phyloP scores from a whole-genome alignment of 1,284 basidiomycete genomes.

The Schizophyllum commune region DNA sequence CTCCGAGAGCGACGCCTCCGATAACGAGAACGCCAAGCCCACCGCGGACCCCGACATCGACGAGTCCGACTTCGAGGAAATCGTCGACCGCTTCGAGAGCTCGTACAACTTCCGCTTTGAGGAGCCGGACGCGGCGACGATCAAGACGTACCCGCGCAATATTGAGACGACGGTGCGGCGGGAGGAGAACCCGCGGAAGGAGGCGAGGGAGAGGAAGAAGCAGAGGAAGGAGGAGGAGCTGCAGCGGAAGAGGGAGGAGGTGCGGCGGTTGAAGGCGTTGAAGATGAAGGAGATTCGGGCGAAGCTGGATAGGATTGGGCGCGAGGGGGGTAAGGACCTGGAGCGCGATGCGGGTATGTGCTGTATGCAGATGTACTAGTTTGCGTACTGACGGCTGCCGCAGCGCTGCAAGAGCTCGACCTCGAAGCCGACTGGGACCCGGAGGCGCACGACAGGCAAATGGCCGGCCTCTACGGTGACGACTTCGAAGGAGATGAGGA shows the following conservation, averaged over 20 bases:
- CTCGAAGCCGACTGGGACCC: slow-evolving; percentile 83
- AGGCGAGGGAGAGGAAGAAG: slow-evolving; percentile 69
- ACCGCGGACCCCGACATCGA: slow-evolving; percentile 18
- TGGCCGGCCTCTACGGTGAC: slow-evolving; percentile 62
- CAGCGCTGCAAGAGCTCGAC: slow-evolving; percentile 58
- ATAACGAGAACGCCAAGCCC: slow-evolving; percentile 17
- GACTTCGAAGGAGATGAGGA: slow-evolving; percentile 45
- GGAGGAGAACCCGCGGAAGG: slow-evolving; percentile 73
- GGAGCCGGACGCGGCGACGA: slow-evolving; percentile 77
- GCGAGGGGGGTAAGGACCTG: slow-evolving; percentile 50
- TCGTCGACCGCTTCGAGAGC: slow-evolving; percentile 40
- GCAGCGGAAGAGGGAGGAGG: slow-evolving; percentile 69
- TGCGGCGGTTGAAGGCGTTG: slow-evolving; percentile 70
- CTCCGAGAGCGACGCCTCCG: slow-evolving; percentile 18
- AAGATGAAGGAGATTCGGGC: slow-evolving; percentile 80
- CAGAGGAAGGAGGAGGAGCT: slow-evolving; percentile 77
- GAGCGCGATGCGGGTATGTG: slow-evolving; percentile 38
- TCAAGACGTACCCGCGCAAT: slow-evolving; percentile 74
- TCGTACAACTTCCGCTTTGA: slow-evolving; percentile 34
- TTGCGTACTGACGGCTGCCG: slow-evolving; percentile 3
- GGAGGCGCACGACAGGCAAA: slow-evolving; percentile 68
- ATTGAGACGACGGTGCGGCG: slow-evolving; percentile 68
- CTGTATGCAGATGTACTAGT: background rate
- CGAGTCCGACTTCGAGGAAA: slow-evolving; percentile 30
- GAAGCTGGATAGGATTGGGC: slow-evolving; percentile 65